Evolutionary conservation across 768 basidiomycete species (phyloP).

Genomic region (Termitomyces sp.): DNA sequence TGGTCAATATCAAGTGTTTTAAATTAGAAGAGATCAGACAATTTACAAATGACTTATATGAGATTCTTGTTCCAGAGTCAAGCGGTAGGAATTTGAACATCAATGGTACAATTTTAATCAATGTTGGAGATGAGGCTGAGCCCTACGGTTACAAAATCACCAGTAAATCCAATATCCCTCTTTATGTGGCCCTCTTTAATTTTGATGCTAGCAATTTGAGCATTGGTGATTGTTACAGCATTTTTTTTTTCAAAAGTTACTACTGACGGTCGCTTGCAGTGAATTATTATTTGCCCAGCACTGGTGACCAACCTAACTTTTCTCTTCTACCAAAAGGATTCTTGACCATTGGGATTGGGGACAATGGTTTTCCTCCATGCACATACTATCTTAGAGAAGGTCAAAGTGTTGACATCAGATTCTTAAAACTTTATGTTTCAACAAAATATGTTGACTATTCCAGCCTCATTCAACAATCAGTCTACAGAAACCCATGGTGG

Average conservation of each 20-base stretch:
- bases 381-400: slow-evolving; percentile 23
- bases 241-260: neutral
- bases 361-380: slow-evolving; percentile 25
- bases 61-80: neutral
- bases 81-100: neutral
- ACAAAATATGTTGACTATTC: slow-evolving; percentile 27
- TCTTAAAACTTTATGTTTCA: slow-evolving; percentile 37
- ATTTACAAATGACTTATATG: neutral
- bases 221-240: neutral
- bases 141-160: neutral
- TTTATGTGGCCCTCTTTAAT: slow-evolving; percentile 2
- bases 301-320: neutral
- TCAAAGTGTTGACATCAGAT: slow-evolving; percentile 32
- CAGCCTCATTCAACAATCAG: slow-evolving; percentile 24
- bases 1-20: neutral
- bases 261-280: neutral
- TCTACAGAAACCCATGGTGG: neutral
- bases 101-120: neutral
- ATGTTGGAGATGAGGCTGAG: neutral
- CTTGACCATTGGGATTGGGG: slow-evolving; percentile 34
- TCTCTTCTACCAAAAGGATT: neutral
- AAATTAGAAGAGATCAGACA: neutral
- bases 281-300: neutral
- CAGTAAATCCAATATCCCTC: neutral
- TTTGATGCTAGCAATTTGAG: neutral